These are phyloP conservation scores for Pythium chondricola DNA, from an alignment of 352 stramenopile species.

Conservation along the genomic window DNA sequence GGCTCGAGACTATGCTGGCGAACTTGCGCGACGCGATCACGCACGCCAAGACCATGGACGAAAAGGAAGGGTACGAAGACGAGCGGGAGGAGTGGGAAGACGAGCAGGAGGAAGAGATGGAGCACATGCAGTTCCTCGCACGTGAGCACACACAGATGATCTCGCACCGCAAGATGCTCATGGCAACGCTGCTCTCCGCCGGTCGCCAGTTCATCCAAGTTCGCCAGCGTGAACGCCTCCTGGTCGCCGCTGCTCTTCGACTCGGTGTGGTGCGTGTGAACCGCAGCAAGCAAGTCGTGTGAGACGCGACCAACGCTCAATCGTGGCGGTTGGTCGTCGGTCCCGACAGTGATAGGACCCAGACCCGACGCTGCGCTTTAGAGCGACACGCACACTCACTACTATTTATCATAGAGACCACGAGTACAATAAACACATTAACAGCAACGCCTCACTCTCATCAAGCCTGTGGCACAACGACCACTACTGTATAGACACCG, in stretches of 20 bases:
- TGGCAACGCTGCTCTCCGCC: slow-evolving; percentile 11
- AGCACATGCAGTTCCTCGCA: slow-evolving; percentile 16
- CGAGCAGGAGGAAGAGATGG: slow-evolving; percentile 13
- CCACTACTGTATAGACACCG: no score
- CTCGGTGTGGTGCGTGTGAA: slow-evolving; percentile 15
- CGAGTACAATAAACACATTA: slow-evolving; percentile 7
- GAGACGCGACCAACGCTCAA: neutral
- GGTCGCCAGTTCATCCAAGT: slow-evolving; percentile 18
- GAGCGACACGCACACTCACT: no score
- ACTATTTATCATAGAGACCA: no score
- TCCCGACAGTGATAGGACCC: neutral
- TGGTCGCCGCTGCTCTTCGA: slow-evolving; percentile 10
- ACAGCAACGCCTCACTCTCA: neutral
- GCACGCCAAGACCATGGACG: slow-evolving; percentile 8
- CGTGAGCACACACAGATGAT: slow-evolving; percentile 14
- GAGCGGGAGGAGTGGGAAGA: slow-evolving; percentile 17
- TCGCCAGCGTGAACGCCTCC: slow-evolving; percentile 17
- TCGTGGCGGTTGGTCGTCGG: no score
- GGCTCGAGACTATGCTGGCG: slow-evolving; percentile 12
- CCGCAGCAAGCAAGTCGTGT: slow-evolving; percentile 15
- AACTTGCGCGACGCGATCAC: slow-evolving; percentile 11
- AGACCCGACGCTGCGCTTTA: no score
- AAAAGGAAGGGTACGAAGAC: slow-evolving; percentile 13
- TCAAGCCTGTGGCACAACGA: no score
- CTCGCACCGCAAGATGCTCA: slow-evolving; percentile 14